Evolutionary conservation across 768 basidiomycete species (phyloP), one percentile per base, ranked within the genome.

Genomic region (Lyophyllum semitale): DNA sequence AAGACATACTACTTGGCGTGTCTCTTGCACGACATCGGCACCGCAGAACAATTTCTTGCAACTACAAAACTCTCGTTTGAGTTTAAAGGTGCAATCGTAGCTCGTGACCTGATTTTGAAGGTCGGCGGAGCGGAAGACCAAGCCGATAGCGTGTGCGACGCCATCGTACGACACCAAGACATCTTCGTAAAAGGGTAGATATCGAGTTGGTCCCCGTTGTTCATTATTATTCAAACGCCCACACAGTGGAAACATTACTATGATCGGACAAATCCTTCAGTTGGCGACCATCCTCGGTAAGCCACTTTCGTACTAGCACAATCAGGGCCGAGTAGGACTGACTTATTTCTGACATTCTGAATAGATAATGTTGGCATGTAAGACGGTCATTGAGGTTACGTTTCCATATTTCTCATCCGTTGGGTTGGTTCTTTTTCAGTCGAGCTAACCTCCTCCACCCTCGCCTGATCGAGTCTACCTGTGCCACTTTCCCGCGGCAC

Each of bases 21-120:
- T 59, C 68, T 82, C 23, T 68, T 82, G 54, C 81, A 83, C 59
- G 81, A 82, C 59, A 77, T 82, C 43, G 81, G 81, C 42, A 78
- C 78, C 3, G 78, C 77, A 6, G 73, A 79, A 43, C 69, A 68
- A 22, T 82, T 76, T 60, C 68, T 81, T 43, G 58, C 73, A n/a
- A 79, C 75, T 23, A 83, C 82, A n/a, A 80, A 80, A 56, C 67
- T 82, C 66, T 79, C 77, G 13, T 83, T 84, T 60, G 82, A 84
- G 66, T 82, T 80, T 70, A 79, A 79, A 63, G 79, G 81, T 44
- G 81, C 73, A 18, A 78, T 83, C 49, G 72, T 82, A 12, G 81
- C 79, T 32, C 75, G 80, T 29, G 77, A 81, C 48, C 68, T 77
- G 37, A 77, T 82, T 38, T 62, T 79, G 22, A 61, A 74, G 26